Base-by-base conservation (phyloP, 208 protist species). In the Porcisia hertigi region DNA sequence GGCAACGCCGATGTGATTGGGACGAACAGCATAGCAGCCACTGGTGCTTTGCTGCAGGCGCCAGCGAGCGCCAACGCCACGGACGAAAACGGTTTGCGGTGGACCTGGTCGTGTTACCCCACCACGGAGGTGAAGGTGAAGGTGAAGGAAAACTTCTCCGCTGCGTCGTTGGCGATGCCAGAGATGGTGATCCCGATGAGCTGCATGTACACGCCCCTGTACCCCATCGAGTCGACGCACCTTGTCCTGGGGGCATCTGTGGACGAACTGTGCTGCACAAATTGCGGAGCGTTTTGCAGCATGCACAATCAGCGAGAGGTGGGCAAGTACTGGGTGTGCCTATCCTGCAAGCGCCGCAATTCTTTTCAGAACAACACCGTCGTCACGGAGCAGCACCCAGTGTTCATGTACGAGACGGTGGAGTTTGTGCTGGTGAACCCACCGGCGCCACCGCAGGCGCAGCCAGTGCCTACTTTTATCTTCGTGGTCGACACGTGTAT, bases 401-500 rank as follows among this genome's bases (percentile, higher is more conserved):
- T 85, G 4, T 75, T 94, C 20, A 70, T 79, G 14, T 79, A 93
- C 77, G 87, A 94, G 34, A 97, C 94, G 20, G 94, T 97, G 12
- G 92, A 97, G 81, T 97, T 93, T 79, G 83, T 96, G 59, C 71
- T 95, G 20, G 82, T 82, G 20, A 18, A 53, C 23, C 55, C 58
- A 57, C 66, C 55, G 59, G 69, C 72, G 71, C 47, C 47, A 9
- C 39, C 39, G 8, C 64, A 54, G 41, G 23, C 18, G 63, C 59
- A 55, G 71, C 23, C 64, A 39, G 45, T 52, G 57, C 86, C 85
- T 11, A 82, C 79, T 3, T 94, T 94, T 60, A 80, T 99, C 58
- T 99, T 99, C 75, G 93, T 99, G 30, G 88, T 99, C 41, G 99
- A 99, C 87, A 97, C 90, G 30, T 99, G 98, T 80, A 73, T 99